Evolutionary conservation across 345 rosid species (phyloP).

Genomic region (Acer negundo): DNA sequence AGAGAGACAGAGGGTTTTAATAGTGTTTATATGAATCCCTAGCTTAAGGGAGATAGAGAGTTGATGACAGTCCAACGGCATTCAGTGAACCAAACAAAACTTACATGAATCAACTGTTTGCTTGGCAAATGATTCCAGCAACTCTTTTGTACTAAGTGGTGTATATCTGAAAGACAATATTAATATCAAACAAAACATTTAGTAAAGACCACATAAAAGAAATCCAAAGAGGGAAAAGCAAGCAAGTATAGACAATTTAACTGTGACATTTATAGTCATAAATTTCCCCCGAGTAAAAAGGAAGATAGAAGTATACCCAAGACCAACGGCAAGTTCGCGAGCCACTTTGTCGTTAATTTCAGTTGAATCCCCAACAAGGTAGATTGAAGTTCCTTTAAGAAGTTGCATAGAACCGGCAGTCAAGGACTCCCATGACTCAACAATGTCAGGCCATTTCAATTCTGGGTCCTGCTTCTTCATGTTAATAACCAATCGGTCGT

Average conservation of each 20-base stretch:
- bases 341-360: constrained; percentile 80
- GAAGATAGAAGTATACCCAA: constrained; percentile 48
- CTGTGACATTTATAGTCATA: too few species aligned
- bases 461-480: constrained; percentile 83
- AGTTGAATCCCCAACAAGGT: constrained; percentile 68
- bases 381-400: constrained; percentile 80
- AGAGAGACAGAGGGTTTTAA: neutral
- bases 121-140: constrained; percentile 73
- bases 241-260: neutral
- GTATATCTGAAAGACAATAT: constrained; percentile 58
- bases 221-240: neutral
- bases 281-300: neutral
- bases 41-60: neutral
- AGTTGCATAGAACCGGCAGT: constrained; percentile 76
- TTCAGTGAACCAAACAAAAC: constrained; percentile 25
- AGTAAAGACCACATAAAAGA: constrained; percentile 9
- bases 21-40: neutral
- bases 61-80: neutral
- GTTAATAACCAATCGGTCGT: constrained; percentile 75
- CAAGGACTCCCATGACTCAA: constrained; percentile 90
- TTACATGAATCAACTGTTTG: constrained; percentile 82
- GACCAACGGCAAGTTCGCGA: constrained; percentile 79
- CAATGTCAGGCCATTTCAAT: constrained; percentile 86
- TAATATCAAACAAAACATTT: constrained; percentile 7
- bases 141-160: constrained; percentile 73